Evolutionary conservation across 169 alveolate genomes (phyloP), one percentile per base, ranked within the genome.

Genomic region (Eimeria maxima): DNA sequence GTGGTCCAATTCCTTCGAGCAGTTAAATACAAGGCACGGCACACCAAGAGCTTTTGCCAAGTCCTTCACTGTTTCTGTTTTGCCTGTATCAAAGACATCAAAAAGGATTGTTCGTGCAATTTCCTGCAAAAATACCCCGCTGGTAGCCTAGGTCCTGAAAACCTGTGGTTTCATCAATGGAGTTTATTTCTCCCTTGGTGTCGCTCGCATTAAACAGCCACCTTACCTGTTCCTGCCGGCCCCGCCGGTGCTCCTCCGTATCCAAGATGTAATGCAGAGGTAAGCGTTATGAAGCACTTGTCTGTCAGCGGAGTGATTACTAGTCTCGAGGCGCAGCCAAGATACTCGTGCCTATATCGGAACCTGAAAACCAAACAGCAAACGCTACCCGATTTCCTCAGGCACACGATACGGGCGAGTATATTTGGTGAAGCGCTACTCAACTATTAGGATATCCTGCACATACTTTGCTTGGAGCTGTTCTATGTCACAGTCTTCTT

Each of bases 61-160:
- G 97, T 98, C 99, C 97, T 99, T 99, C 89, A 99, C 99, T 38
- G 99, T 98, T 97, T 99, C 99, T 47, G 99, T 99, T 97, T 99
- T 99, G 47, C 99, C 99, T 44, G 99, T 98, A 98, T 97, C 44
- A 47, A 45, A 42, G 50, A 22, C 20, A 2, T 42, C 14, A 33
- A 14, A n/a, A 44, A 50, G 47, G 47, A 8, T 27, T 29, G 71
- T 44, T 38, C 50, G 16, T 29, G 42, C 24, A 80, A 24, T 47
- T 3, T 18, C 50, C 71, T 1, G 7, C 33, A 47, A 24, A 50
- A 38, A 11, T 38, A 1, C 53, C 14, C 14, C 5, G 16, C 29
- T 73, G 53, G 22, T 38, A 5, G 11, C 18, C 50, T 10, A 3
- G 78, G 42, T 67, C 2, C 78, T 7, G 74, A 65, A 65, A 6